Evolutionary conservation across 2,329 filamentous ascomycete genomes (phyloP), one percentile per base, ranked within the genome.

Genomic region (Colletotrichum australisinense): DNA sequence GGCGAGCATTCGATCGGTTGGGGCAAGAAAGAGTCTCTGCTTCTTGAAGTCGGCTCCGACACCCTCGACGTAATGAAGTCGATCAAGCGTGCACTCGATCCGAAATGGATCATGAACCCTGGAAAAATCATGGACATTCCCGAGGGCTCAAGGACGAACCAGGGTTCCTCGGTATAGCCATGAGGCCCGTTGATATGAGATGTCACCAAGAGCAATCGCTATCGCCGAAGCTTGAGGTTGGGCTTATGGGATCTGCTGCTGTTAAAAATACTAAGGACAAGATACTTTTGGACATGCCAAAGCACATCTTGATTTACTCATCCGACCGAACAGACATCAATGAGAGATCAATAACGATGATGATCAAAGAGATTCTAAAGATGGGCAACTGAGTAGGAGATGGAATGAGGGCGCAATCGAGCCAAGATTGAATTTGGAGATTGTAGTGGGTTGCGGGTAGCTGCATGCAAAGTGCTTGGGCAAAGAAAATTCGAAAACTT

Each of bases 91-190:
- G 91, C 94, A 11, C 85, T 98, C 59, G 95, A 98, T 84, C 95
- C 95, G 1, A 83, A 92, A 63, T 97, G 95, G 94, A 90, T 98
- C 69, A 90, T 98, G 90, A 98, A 98, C 77, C 95, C 95, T 0
- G 95, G 95, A 1, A 97, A 97, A 85, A 96, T 98, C 75, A 95
- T 97, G 83, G 93, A 97, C 76, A 85, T 90, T 22, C 86, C 87
- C 1, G 42, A 64, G 19, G 71, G n/a, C 80, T 81, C 81, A 67
- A 78, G 75, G 76, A 78, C 30, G 72, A 76, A 32, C 56, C 62
- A 57, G 22, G 53, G 46, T 52, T n/a, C 2, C 30, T 64, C 52
- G 28, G n/a, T 6, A 24, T n/a, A 46, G 24, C 4, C 6, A 5
- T 9, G 11, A 5, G n/a, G 49, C 26, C 22, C 28, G 14, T 12